These are phyloP conservation scores for Golubevia pallescens DNA, from an alignment of 1,284 basidiomycete species.

Conservation along the genomic window DNA sequence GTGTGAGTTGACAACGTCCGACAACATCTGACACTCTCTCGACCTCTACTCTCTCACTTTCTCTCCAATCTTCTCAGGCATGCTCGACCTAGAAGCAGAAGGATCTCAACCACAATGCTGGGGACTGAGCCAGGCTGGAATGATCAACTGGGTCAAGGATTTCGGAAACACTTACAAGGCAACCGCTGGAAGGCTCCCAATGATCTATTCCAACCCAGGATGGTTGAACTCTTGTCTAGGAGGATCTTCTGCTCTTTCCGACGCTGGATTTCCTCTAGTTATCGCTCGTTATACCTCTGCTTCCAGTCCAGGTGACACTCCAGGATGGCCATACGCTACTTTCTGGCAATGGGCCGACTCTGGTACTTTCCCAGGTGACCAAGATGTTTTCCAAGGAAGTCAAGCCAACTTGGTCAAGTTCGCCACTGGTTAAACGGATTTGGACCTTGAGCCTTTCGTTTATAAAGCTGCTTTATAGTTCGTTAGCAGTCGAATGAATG, in stretches of 20 bases:
- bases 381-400: conserved; percentile 70
- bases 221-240: conserved; percentile 75
- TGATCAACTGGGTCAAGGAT: conserved; percentile 72
- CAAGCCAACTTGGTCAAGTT: conserved; percentile 50
- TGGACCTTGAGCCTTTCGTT: too few relatives aligned
- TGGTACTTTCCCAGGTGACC: conserved; percentile 70
- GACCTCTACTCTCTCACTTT: background rate
- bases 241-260: conserved; percentile 70
- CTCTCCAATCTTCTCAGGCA: background rate
- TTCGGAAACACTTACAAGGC: conserved; percentile 70
- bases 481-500: too few relatives aligned
- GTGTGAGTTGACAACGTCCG: conserved; percentile 71
- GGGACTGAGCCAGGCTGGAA: conserved; percentile 68
- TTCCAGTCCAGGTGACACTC: conserved; percentile 23
- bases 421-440: background rate
- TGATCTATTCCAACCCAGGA: conserved; percentile 73
- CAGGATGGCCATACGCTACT: conserved; percentile 65
- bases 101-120: conserved; percentile 67
- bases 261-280: conserved; percentile 70
- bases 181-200: conserved; percentile 67
- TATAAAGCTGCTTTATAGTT: too few relatives aligned
- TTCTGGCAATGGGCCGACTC: conserved; percentile 74
- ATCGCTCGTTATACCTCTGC: conserved; percentile 69
- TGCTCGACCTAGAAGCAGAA: background rate
- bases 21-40: background rate